Conservation (phyloP, 345 rosid genomes). For the Eucalyptus pauciflora region DNA sequence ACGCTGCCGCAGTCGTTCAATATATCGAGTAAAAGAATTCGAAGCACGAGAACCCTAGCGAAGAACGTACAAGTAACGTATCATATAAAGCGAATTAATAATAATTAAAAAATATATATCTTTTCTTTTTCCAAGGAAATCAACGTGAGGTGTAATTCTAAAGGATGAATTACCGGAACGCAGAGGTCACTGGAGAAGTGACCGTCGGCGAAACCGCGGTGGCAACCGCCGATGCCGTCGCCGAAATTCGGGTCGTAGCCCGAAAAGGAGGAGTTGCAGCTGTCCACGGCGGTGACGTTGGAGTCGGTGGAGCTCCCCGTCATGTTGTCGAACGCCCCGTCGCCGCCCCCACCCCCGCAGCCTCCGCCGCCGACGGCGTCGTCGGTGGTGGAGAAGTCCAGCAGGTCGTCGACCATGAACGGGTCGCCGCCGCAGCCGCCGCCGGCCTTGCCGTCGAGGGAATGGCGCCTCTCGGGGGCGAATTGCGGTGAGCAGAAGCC, state of each 20-base stretch:
- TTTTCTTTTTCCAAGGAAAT: not conserved
- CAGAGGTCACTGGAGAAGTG: slow-evolving; percentile 68
- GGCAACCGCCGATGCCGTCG: slow-evolving; percentile 16
- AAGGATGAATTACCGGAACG: slow-evolving; percentile 54
- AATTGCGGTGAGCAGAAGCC: slow-evolving; percentile 13
- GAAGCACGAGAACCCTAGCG: not conserved
- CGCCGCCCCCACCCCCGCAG: slow-evolving; percentile 2
- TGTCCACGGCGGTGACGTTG: slow-evolving; percentile 35
- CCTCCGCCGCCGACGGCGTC: slow-evolving; percentile 34
- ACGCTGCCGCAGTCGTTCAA: not conserved
- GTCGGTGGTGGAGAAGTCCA: slow-evolving; percentile 69
- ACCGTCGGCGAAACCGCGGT: slow-evolving; percentile 17
- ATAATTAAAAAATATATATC: not conserved
- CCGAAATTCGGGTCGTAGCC: slow-evolving; percentile 15
- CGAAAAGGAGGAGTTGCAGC: slow-evolving; percentile 62
- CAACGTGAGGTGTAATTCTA: not conserved
- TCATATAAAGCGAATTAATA: not conserved
- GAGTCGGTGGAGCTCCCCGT: slow-evolving; percentile 34
- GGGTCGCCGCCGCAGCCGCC: slow-evolving; percentile 24
- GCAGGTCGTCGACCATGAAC: slow-evolving; percentile 81
- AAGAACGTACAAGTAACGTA: not conserved
- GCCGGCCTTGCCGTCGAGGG: slow-evolving; percentile 9
- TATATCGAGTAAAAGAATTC: not conserved
- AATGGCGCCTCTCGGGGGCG: slow-evolving; percentile 19
- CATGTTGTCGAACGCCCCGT: not conserved